Evolutionary conservation across 768 basidiomycete species (phyloP).

Genomic region (Pulveroboletus sp.): DNA sequence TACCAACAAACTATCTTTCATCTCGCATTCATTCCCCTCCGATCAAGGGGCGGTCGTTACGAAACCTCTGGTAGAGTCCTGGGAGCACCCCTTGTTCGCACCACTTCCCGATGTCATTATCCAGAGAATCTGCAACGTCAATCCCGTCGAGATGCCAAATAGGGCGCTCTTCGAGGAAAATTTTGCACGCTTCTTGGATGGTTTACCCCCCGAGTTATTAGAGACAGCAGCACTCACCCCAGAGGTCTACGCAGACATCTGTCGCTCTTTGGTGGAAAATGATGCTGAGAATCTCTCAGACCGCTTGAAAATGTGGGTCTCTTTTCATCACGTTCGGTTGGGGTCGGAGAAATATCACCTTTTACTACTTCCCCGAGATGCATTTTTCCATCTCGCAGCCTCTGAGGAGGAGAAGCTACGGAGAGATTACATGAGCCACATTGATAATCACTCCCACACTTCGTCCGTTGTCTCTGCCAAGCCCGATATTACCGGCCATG

Average conservation of each 20-base stretch:
- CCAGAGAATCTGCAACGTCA: constrained; percentile 49
- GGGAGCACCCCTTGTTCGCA: constrained; percentile 54
- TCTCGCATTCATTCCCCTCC: constrained; percentile 38
- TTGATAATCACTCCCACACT: constrained; percentile 22
- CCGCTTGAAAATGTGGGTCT: constrained; percentile 49
- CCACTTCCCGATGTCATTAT: constrained; percentile 55
- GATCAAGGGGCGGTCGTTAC: constrained; percentile 37
- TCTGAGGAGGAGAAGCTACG: constrained; percentile 48
- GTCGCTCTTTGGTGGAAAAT: constrained; percentile 41
- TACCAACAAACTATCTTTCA: constrained; percentile 37
- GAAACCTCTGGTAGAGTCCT: constrained; percentile 48
- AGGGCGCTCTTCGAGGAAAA: constrained; percentile 49
- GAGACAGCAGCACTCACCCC: constrained; percentile 57
- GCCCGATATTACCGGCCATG: constrained; percentile 14
- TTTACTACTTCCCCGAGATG: constrained; percentile 56
- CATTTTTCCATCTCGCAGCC: constrained; percentile 47
- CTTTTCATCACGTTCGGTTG: constrained; percentile 55
- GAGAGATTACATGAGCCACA: constrained; percentile 41
- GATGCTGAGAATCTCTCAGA: constrained; percentile 31
- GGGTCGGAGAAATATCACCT: constrained; percentile 57
- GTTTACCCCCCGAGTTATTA: constrained; percentile 49
- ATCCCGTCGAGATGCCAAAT: constrained; percentile 56
- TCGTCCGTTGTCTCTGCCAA: constrained; percentile 15
- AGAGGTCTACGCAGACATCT: constrained; percentile 50
- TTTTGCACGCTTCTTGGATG: constrained; percentile 44